Evolutionary conservation across 441 rosid species (phyloP).

Genomic region (Euphorbia corollata): DNA sequence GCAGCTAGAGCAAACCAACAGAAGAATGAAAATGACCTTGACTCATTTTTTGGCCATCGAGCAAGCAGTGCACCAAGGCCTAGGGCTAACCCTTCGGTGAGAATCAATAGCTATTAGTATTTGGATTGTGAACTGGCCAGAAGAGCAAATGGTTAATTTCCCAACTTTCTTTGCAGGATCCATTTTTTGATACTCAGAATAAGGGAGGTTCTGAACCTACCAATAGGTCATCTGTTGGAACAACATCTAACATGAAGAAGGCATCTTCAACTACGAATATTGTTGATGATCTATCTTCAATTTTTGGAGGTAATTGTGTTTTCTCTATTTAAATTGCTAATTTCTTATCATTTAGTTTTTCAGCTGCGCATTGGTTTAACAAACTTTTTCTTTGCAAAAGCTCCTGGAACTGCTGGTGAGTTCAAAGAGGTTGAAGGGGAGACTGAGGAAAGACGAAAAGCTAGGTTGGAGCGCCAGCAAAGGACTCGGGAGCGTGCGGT

Average conservation of each 20-base stretch:
- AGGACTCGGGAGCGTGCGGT: constrained; percentile 98
- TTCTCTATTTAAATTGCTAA: constrained; percentile 8
- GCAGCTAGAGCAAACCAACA: constrained; percentile 64
- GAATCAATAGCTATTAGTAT: constrained; percentile 25
- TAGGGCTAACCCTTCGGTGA: constrained; percentile 57
- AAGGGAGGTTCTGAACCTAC: constrained; percentile 60
- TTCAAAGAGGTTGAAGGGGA: constrained; percentile 89
- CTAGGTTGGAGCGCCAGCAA: constrained; percentile 89
- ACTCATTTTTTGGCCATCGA: constrained; percentile 67
- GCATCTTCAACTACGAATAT: constrained; percentile 67
- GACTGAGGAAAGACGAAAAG: constrained; percentile 77
- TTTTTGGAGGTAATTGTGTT: constrained; percentile 59
- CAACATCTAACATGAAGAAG: constrained; percentile 61
- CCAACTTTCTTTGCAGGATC: constrained; percentile 51
- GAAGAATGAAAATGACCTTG: constrained; percentile 65
- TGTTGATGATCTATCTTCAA: constrained; percentile 79
- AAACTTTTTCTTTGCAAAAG: constrained; percentile 34
- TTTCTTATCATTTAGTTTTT: not conserved
- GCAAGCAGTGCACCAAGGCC: constrained; percentile 85
- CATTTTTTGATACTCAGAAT: constrained; percentile 42
- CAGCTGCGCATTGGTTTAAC: constrained; percentile 21
- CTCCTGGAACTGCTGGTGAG: constrained; percentile 49
- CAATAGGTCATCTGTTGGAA: constrained; percentile 48
- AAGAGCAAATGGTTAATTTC: constrained; percentile 11
- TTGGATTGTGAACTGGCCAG: constrained; percentile 9